Conservation (phyloP, 2,329 filamentous ascomycete genomes). For the Zasmidium citrigriseum region DNA sequence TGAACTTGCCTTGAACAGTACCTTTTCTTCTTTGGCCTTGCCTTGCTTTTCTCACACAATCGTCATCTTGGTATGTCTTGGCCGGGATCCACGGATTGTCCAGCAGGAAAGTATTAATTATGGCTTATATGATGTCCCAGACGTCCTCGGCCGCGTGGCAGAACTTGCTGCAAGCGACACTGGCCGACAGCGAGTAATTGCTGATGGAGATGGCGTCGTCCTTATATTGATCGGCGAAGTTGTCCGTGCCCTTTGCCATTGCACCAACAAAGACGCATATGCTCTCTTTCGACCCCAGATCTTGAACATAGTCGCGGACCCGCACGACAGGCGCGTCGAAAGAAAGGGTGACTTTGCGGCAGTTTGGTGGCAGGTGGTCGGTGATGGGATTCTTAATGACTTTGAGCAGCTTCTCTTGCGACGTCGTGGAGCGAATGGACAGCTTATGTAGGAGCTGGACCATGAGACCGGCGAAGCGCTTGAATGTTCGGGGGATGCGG, state of each 20-base stretch:
- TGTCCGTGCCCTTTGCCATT: slow-evolving; percentile 96
- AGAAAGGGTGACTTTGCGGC: slow-evolving; percentile 94
- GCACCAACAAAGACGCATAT: slow-evolving; percentile 97
- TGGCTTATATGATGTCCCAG: slow-evolving; percentile 81
- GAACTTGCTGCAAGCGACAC: slow-evolving; percentile 99
- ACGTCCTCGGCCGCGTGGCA: slow-evolving; percentile 96
- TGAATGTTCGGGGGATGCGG: slow-evolving; percentile 96
- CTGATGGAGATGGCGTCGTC: slow-evolving; percentile 98
- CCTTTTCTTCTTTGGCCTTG: slow-evolving; percentile 1
- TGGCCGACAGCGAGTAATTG: slow-evolving; percentile 95
- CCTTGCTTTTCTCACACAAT: slow-evolving; percentile 6
- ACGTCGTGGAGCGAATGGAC: slow-evolving; percentile 93
- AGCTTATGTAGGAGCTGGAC: slow-evolving; percentile 94
- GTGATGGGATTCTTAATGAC: slow-evolving; percentile 98
- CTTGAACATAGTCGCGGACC: slow-evolving; percentile 84
- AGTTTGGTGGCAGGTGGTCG: slow-evolving; percentile 93
- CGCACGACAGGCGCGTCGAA: slow-evolving; percentile 88
- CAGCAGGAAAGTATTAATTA: background rate
- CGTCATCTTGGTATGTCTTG: background rate
- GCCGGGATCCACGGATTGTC: background rate
- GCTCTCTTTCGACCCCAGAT: slow-evolving; percentile 78
- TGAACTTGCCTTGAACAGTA: slow-evolving; percentile 24
- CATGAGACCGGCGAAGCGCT: slow-evolving; percentile 98
- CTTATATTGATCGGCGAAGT: slow-evolving; percentile 91
- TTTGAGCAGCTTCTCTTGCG: slow-evolving; percentile 93